These are phyloP conservation scores for Boletus rex-veris DNA, from an alignment of 768 basidiomycete species.

Conservation along the genomic window DNA sequence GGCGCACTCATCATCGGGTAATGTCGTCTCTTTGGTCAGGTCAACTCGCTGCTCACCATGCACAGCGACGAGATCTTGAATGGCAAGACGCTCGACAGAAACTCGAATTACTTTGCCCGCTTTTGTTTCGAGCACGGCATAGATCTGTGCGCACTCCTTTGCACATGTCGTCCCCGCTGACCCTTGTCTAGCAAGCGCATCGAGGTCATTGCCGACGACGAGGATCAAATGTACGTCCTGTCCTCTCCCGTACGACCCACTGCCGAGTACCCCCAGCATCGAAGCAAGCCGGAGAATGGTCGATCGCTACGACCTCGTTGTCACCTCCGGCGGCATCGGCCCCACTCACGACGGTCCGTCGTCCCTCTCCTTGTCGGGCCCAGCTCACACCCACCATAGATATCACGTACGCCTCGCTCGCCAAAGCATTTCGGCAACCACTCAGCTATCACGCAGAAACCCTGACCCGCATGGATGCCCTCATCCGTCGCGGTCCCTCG, in stretches of 20 bases:
- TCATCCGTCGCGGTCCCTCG: slow-evolving; percentile 37
- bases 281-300: slow-evolving; percentile 85
- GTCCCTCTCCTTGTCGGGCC: neutral
- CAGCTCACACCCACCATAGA: slow-evolving; percentile 41
- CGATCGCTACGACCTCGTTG: slow-evolving; percentile 79
- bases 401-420: slow-evolving; percentile 87
- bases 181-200: slow-evolving; percentile 62
- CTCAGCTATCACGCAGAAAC: slow-evolving; percentile 79
- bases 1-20: slow-evolving; percentile 77
- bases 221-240: slow-evolving; percentile 66
- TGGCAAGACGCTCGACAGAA: slow-evolving; percentile 82
- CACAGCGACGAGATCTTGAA: slow-evolving; percentile 87
- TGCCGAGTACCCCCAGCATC: slow-evolving; percentile 43
- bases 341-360: slow-evolving; percentile 81
- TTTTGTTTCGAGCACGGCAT: slow-evolving; percentile 88
- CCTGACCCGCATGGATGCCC: slow-evolving; percentile 63
- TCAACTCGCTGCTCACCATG: too few relatives aligned
- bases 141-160: slow-evolving; percentile 50
- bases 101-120: slow-evolving; percentile 83
- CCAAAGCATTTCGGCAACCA: slow-evolving; percentile 72
- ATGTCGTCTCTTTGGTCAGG: slow-evolving; percentile 9
- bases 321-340: slow-evolving; percentile 89
- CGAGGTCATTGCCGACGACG: slow-evolving; percentile 89
- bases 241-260: neutral
- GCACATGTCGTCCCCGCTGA: neutral